Conservation (phyloP, 1,284 basidiomycete genomes). For the Athelia psychrophila region DNA sequence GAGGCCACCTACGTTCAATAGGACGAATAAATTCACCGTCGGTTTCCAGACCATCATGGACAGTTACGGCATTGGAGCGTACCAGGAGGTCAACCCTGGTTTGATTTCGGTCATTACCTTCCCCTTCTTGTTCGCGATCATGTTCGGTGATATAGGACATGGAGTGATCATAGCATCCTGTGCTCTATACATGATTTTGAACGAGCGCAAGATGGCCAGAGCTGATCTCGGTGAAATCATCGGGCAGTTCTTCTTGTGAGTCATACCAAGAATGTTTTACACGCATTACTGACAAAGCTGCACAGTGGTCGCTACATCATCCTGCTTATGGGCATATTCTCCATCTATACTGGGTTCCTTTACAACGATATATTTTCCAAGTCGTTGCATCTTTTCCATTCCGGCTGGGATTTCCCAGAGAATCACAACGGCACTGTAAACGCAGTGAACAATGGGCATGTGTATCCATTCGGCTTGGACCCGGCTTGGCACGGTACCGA, state of each 20-base stretch:
- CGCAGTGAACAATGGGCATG: constrained; percentile 59
- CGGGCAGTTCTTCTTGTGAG: constrained; percentile 2
- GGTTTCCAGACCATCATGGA: constrained; percentile 99
- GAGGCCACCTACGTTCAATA: constrained; percentile 93
- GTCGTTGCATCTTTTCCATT: constrained; percentile 84
- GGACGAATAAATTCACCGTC: constrained; percentile 96
- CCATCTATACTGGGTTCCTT: constrained; percentile 94
- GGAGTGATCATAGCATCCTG: constrained; percentile 81
- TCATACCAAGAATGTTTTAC: background rate
- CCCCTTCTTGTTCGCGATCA: constrained; percentile 98
- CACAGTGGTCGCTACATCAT: constrained; percentile 95
- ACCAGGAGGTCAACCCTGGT: constrained; percentile 98
- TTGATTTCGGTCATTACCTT: constrained; percentile 93
- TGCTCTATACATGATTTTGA: constrained; percentile 82
- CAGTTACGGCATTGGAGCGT: constrained; percentile 92
- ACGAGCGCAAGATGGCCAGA: constrained; percentile 81
- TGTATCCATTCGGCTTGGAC: constrained; percentile 94
- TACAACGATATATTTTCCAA: constrained; percentile 99
- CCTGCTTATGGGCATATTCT: constrained; percentile 94
- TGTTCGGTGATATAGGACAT: constrained; percentile 99
- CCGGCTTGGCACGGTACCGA: constrained; percentile 95
- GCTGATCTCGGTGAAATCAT: constrained; percentile 76
- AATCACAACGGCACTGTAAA: constrained; percentile 42
- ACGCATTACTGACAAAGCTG: constrained; percentile 19
- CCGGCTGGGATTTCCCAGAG: constrained; percentile 84